Percentiles rank a stretch among this genome's conserved stretches.
These are phyloP conservation scores for Casaregolazyma lundiana DNA, from an alignment of 1,139 yeast species.

Conservation along the genomic window DNA sequence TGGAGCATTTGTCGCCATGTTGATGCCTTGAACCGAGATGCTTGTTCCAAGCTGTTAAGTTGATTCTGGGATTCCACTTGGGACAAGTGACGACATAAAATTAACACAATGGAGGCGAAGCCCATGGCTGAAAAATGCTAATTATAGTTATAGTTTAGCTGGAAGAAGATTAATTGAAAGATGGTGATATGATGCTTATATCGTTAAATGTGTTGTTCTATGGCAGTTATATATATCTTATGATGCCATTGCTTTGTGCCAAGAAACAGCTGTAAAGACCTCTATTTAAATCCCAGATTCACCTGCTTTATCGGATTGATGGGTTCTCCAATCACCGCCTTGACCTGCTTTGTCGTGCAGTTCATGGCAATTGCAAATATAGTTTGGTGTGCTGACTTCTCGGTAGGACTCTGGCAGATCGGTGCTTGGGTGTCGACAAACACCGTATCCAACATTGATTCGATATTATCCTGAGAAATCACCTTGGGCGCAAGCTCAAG, in stretches of 20 bases:
- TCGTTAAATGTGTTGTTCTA: no score
- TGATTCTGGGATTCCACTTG: not conserved
- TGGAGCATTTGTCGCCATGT: slow-evolving; percentile 20
- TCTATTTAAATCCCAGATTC: not conserved
- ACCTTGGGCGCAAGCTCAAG: slow-evolving; percentile 16
- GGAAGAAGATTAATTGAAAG: no score
- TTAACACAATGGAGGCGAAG: no score
- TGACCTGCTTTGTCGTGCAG: slow-evolving; percentile 15
- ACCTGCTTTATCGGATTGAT: slow-evolving; percentile 10
- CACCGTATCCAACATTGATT: slow-evolving; percentile 11
- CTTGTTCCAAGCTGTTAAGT: not conserved
- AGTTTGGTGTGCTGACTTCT: slow-evolving; percentile 14
- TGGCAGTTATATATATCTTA: no score
- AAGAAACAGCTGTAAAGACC: not conserved
- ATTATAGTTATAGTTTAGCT: no score
- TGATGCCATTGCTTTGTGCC: not conserved
- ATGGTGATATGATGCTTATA: no score
- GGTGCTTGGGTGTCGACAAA: slow-evolving; percentile 20
- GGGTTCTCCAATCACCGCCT: slow-evolving; percentile 20
- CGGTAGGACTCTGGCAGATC: slow-evolving; percentile 19
- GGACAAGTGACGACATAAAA: not conserved
- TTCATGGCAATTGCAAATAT: slow-evolving; percentile 25
- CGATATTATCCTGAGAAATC: slow-evolving; percentile 14
- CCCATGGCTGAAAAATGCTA: no score
- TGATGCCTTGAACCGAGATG: not conserved